Percentiles rank a stretch among this genome's conserved stretches.
These are phyloP conservation scores for Cryptosporidium canis DNA, from an alignment of 169 alveolate species.

Conservation along the genomic window DNA sequence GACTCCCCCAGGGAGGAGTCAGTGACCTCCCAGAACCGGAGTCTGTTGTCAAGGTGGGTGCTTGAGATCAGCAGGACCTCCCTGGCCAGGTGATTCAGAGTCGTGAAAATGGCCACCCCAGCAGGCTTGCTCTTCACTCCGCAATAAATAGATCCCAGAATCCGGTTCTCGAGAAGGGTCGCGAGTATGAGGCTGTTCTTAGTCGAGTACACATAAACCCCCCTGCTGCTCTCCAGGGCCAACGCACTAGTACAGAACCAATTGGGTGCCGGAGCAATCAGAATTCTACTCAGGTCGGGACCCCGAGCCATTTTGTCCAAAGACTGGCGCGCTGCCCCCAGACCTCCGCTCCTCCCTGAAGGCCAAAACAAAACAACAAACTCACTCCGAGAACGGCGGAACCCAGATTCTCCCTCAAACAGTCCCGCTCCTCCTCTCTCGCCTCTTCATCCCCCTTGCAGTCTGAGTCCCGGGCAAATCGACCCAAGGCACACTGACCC, in stretches of 20 bases:
- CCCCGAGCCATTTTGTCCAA: background rate
- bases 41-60: conserved; percentile 18
- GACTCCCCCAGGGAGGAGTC: background rate
- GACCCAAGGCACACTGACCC: background rate
- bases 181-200: conserved; percentile 51
- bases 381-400: no score
- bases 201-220: conserved; percentile 7
- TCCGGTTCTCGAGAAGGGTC: conserved; percentile 4
- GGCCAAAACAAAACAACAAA: no score
- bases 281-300: background rate
- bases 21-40: conserved; percentile 15
- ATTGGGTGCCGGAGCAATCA: conserved; percentile 63
- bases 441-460: background rate
- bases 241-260: conserved; percentile 31
- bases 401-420: no score
- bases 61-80: background rate
- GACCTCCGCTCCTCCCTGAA: background rate
- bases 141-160: conserved; percentile 39
- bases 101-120: background rate
- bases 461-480: background rate
- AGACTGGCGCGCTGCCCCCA: background rate
- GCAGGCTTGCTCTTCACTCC: conserved; percentile 58
- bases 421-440: background rate
- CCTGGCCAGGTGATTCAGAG: background rate
- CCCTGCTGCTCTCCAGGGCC: background rate